Conservation (phyloP, 1,284 basidiomycete genomes). For the Chalciporus sp. region DNA sequence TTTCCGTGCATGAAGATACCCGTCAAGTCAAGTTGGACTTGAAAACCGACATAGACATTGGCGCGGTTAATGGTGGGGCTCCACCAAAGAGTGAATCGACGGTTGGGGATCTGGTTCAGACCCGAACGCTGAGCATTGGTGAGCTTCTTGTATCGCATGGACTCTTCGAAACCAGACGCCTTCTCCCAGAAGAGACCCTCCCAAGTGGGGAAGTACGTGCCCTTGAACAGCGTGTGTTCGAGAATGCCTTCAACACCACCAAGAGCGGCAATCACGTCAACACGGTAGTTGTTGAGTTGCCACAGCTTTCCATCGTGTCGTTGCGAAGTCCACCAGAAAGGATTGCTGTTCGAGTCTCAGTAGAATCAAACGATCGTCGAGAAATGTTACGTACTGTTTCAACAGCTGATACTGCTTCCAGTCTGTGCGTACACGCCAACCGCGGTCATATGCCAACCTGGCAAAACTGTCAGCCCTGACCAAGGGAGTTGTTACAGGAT, state of each 20-base stretch:
- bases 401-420: slow-evolving; percentile 98
- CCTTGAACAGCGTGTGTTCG: slow-evolving; percentile 98
- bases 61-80: slow-evolving; percentile 97
- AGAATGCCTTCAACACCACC: slow-evolving; percentile 98
- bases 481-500: slow-evolving; percentile 38
- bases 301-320: slow-evolving; percentile 98
- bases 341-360: slow-evolving; percentile 59
- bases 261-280: slow-evolving; percentile 98
- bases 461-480: slow-evolving; percentile 46
- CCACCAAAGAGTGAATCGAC: slow-evolving; percentile 99
- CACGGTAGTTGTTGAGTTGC: slow-evolving; percentile 98
- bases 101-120: slow-evolving; percentile 98
- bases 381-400: slow-evolving; percentile 65
- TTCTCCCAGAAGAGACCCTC: slow-evolving; percentile 97
- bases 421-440: slow-evolving; percentile 94
- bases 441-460: slow-evolving; percentile 95
- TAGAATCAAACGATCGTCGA: background rate
- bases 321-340: slow-evolving; percentile 99
- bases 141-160: slow-evolving; percentile 96
- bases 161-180: slow-evolving; percentile 92
- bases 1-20: slow-evolving; percentile 98
- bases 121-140: slow-evolving; percentile 96
- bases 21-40: slow-evolving; percentile 96
- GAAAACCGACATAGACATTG: slow-evolving; percentile 99
- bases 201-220: slow-evolving; percentile 93